A percentile compares a stretch with the other conserved stretches of the same genome.
phyloP scores from a whole-genome alignment of 2,329 filamentous ascomycete genomes.

The Colletotrichum sp. region DNA sequence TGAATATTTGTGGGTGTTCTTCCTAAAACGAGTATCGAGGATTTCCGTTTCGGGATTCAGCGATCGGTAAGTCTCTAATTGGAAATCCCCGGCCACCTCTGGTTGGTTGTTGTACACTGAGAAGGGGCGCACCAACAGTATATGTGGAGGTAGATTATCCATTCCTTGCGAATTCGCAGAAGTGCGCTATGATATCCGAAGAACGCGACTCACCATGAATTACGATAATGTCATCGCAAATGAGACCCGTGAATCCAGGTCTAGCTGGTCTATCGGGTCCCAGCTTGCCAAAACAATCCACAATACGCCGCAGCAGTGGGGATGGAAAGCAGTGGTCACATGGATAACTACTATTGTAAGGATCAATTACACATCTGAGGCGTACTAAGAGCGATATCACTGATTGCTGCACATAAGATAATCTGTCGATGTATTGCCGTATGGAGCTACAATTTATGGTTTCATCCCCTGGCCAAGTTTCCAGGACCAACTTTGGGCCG shows the following conservation, averaged over 20 bases:
- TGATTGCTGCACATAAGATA: constrained; percentile 30
- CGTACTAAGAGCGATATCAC: background rate
- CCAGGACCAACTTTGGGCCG: background rate
- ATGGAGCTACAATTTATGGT: constrained; percentile 4
- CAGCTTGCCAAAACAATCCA: background rate
- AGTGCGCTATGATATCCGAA: background rate
- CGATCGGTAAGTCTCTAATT: background rate
- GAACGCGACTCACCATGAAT: background rate
- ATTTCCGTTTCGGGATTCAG: background rate
- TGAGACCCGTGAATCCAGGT: background rate
- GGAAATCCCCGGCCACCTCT: background rate
- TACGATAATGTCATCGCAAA: background rate
- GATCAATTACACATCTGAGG: background rate
- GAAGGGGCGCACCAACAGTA: background rate
- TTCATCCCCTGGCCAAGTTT: constrained; percentile 4
- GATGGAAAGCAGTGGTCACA: background rate
- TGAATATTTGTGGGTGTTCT: background rate
- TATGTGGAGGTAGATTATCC: background rate
- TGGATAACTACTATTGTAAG: background rate
- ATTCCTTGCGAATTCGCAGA: background rate
- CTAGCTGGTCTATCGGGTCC: background rate
- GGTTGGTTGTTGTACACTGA: background rate
- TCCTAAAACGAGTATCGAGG: background rate
- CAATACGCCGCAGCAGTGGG: background rate
- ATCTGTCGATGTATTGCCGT: background rate